Evolutionary conservation across 805 yeast genomes (phyloP), one percentile per base, ranked within the genome.

Genomic region (Kluyveromyces dobzhanskii): DNA sequence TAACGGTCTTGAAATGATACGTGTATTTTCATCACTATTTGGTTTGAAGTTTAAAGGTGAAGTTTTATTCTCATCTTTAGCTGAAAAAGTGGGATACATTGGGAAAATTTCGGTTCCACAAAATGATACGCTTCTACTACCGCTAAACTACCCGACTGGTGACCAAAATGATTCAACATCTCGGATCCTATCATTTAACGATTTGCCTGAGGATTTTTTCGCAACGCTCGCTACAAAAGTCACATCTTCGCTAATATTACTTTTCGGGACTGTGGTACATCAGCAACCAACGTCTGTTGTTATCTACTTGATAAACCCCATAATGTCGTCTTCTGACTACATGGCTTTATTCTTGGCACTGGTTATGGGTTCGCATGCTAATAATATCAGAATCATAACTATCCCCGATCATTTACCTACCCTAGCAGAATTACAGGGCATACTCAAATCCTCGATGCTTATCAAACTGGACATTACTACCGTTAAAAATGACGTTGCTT

Each of bases 41-140:
- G 55, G 60, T 40, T 50, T 62, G 35, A 61, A 79, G 53, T 87
- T 84, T 62, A 80, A 85, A 48, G 95, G 90, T 56, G 94, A 86
- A 31, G 56, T 57, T 1, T 46, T 58, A 9, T 55, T 57, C 32
- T 54, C 62, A 2, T 51, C 62, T 3, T 39, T 50, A 8, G 45
- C 53, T 27, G 63, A 57, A 33, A 55, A 56, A 34, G 59, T 56
- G 2, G 33, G 44, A 1, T 53, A 53, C 37, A 46, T 58, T 10
- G 32, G 37, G 2, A 44, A 54, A 1, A 36, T 53, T 27, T 35
- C 47, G 11, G 23, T 40, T 14, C 38, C 44, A 16, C 37, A 31
- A 3, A 37, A 47, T 1, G 56, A 52, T 38, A 18, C 54, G 12
- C 41, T 54, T 11, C 35, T 57, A 4, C 24, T 58, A 5, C 54